Evolutionary conservation across 139 green algal genomes (phyloP), one percentile per base, ranked within the genome.

Genomic region (Chlamydomonas sphaeroides): DNA sequence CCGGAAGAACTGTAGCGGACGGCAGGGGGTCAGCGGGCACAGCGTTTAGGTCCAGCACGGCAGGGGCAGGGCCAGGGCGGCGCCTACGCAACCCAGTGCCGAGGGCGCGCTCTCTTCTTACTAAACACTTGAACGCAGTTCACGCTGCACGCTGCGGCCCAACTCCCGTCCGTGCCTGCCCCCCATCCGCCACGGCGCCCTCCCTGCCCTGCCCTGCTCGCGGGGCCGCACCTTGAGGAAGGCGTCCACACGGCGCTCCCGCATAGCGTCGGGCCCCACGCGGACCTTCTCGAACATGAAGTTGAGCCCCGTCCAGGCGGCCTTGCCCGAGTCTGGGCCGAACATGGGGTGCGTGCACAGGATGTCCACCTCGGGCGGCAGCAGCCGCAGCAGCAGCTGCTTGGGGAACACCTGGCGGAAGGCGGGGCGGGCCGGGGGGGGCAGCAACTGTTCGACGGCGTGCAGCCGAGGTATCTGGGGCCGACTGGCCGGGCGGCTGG

Each of bases 261-360:
- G 79, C 41, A 56, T 68, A 3, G 82, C 63, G 57, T 86, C 81
- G 2, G 51, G 8, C 30, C 68, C 82, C 21, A 91, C 83, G 20
- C 96, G 85, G 56, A 99, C 96, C 20, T 90, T 89, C 59, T 99
- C 97, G 74, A 95, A 99, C 91, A 98, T 95, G 65, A 99, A 93
- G 78, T 95, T 95, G 20, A 97, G 86, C 0, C 86, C 87, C 32
- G 76, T 57, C 97, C 97, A 99, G 71, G 84, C 90, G 74, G 87
- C 94, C 68, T 94, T 93, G 23, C 97, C 97, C 62, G 89, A 96
- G 89, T 99, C 95, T 14, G 97, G 97, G 0, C 97, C 97, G 90
- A 99, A 99, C 97, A 99, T 99, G 56, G 97, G 97, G 85, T 99
- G 97, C n/a, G 95, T 98, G 91, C 97, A 99, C 66, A 99, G 86